These are phyloP conservation scores for Heterobasidion annosum DNA, from an alignment of 1,284 basidiomycete genomes.

Conservation along the genomic window DNA sequence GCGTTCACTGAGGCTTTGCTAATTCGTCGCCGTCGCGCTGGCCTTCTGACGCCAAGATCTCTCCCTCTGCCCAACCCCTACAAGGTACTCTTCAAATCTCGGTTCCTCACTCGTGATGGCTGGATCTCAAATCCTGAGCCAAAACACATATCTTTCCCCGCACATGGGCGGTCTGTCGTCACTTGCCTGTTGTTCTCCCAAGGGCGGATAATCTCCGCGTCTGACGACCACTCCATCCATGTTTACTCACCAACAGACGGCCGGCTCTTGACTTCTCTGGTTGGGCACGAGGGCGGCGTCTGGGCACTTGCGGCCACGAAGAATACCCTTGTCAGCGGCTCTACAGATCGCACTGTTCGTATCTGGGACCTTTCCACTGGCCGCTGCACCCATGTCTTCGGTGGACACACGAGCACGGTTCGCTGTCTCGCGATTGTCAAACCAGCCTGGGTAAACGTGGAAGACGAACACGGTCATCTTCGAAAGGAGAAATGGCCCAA, in stretches of 20 bases:
- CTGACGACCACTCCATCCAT: constrained; percentile 90
- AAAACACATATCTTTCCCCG: constrained; percentile 73
- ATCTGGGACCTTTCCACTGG: constrained; percentile 85
- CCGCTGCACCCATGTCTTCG: constrained; percentile 82
- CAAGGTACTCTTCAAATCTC: constrained; percentile 81
- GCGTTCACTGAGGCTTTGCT: constrained; percentile 60
- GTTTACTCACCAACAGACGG: constrained; percentile 83
- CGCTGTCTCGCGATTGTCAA: constrained; percentile 86
- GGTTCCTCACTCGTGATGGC: constrained; percentile 67
- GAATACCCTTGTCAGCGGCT: constrained; percentile 86
- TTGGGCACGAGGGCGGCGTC: constrained; percentile 91
- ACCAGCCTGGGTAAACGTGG: constrained; percentile 71
- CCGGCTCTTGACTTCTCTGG: constrained; percentile 60
- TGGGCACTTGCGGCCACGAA: constrained; percentile 86
- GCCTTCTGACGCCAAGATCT: constrained; percentile 28
- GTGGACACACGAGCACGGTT: constrained; percentile 91
- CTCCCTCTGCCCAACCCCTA: constrained; percentile 73
- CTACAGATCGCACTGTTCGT: constrained; percentile 89
- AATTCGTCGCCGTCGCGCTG: constrained; percentile 42
- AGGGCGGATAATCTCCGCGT: constrained; percentile 90
- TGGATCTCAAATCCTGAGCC: constrained; percentile 73
- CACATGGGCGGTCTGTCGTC: constrained; percentile 84
- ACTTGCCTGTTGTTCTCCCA: constrained; percentile 91
- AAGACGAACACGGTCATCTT: constrained; percentile 47
- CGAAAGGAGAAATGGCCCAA: constrained; percentile 76